Base-by-base conservation (phyloP, 2,329 filamentous ascomycete species). In the Curvularia lunata region DNA sequence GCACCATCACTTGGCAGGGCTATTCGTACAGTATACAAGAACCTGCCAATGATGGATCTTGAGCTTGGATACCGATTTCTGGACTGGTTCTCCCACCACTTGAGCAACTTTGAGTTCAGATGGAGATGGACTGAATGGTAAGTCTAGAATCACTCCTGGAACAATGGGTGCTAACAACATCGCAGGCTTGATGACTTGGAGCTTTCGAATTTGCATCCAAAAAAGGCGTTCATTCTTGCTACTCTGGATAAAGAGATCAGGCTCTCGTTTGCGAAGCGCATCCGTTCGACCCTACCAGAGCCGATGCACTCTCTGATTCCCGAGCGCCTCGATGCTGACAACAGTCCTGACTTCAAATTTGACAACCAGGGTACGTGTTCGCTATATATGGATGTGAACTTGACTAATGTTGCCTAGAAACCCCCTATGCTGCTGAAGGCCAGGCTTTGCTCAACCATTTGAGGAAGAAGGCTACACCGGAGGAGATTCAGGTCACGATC, bases 91-190 rank as follows among this genome's bases (percentile, higher is more conserved):
- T 86, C 94, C 18, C 95, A 99, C 76, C 95, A 99, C 80, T 81
- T 99, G 65, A 97, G 93, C 80, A 99, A 99, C 80, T 99, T 99
- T 74, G 95, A 96, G 52, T 99, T 98, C 75, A 95, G 95, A 9
- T 99, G 95, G 95, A 98, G 98, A 79, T 99, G 95, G 95, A 89
- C 90, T 16, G 95, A 99, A 79, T 99, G 95, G 95, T 86, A 77
- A 68, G 82, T 78, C 9, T 8, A 42, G 23, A 8, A 18, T 21
- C 7, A 38, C 12, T 2, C 5, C 8, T 9, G 21, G 12, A 4
- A 13, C 1, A 7, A 21, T 19, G 8, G 10, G 18, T 48, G 51
- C 66, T 69, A 65, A 72, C 28, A 5, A 2, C 27, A 2, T 37
- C 30, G 32, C 47, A 88, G 85, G 85, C 85, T 91, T 47, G 91